These are phyloP conservation scores for Xylaria polymorpha DNA, from an alignment of 2,329 filamentous ascomycete species.

Conservation along the genomic window DNA sequence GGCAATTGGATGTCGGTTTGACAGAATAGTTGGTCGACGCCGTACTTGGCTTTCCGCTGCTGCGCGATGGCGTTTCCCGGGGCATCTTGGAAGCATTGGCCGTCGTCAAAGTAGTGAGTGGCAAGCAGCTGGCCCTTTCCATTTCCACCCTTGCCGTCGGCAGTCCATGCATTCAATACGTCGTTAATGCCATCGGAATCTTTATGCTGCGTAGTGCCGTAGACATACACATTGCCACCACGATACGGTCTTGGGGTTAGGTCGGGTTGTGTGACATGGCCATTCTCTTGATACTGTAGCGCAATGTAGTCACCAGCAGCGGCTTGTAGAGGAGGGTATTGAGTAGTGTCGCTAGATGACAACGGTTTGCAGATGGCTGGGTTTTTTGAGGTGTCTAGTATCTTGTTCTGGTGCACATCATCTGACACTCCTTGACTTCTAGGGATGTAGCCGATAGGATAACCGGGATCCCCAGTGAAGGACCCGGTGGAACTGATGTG, in stretches of 20 bases:
- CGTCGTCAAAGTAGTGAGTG: slow-evolving; percentile 87
- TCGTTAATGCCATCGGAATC: slow-evolving; percentile 53
- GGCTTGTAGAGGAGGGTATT: slow-evolving; percentile 70
- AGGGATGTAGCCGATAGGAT: slow-evolving; percentile 75
- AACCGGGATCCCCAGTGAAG: slow-evolving; percentile 77
- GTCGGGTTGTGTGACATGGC: slow-evolving; percentile 73
- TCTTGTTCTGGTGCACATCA: slow-evolving; percentile 68
- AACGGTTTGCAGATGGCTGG: slow-evolving; percentile 67
- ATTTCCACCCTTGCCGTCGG: slow-evolving; percentile 83
- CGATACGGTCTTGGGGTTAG: slow-evolving; percentile 69
- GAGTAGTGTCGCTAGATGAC: slow-evolving; percentile 67
- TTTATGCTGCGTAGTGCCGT: slow-evolving; percentile 72
- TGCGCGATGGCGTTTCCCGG: slow-evolving; percentile 60
- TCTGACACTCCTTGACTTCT: slow-evolving; percentile 70
- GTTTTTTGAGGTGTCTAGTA: slow-evolving; percentile 61
- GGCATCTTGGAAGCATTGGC: slow-evolving; percentile 81
- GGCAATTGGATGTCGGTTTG: slow-evolving; percentile 86
- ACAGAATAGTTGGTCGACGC: slow-evolving; percentile 75
- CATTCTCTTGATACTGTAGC: slow-evolving; percentile 78
- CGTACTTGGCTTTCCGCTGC: slow-evolving; percentile 67
- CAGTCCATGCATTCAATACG: slow-evolving; percentile 82
- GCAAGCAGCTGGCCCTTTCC: slow-evolving; percentile 79
- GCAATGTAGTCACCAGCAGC: slow-evolving; percentile 72
- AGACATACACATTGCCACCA: slow-evolving; percentile 79
- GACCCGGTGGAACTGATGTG: slow-evolving; percentile 79